Base-by-base conservation (phyloP, 805 yeast species). In the Monosporozyma aerobia region DNA sequence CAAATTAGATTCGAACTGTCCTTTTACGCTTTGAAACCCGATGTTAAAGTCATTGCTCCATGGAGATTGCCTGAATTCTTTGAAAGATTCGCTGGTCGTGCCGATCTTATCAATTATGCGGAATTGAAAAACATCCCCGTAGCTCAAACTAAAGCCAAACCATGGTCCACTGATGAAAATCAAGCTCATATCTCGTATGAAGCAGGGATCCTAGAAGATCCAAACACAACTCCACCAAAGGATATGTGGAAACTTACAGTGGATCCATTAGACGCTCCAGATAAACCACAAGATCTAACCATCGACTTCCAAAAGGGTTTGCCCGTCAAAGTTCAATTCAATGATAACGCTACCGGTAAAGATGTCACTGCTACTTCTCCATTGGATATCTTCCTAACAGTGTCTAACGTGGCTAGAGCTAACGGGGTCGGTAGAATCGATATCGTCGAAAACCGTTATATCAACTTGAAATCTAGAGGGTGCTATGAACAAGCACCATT, bases 111-210 rank as follows among this genome's bases (percentile, higher is more conserved):
- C 65, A 96, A 87, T 46, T 94, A 94, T 70, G 96, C 99, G 58
- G 94, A 87, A 53, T 80, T 80, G 63, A 94, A 94, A 80, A 81
- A 79, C 63, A 94, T 94, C 62, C 96, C 95, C 58, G 99, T 94
- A 54, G 78, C 95, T 49, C 99, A 94, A 78, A 94, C 99, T 61
- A 90, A 90, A 74, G 89, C 98, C 59, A 94, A 94, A 78, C 99
- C 99, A 63, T 94, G 99, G 99, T 90, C 98, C 39, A 94, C 99
- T 54, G 99, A 94, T 72, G 99, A 94, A 77, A 94, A 94, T 81
- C 77, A 92, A 82, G 99, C 98, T 47, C 99, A 94, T 75, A 94
- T 94, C 72, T 92, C 98, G 41, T 94, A 87, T 72, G 99, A 94
- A 79, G 99, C 99, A 59, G 99, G 99, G 75, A 94, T 94, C 62